These are phyloP conservation scores for Parachaetomium inaequale DNA, from an alignment of 495 filamentous ascomycete genomes.

Conservation along the genomic window DNA sequence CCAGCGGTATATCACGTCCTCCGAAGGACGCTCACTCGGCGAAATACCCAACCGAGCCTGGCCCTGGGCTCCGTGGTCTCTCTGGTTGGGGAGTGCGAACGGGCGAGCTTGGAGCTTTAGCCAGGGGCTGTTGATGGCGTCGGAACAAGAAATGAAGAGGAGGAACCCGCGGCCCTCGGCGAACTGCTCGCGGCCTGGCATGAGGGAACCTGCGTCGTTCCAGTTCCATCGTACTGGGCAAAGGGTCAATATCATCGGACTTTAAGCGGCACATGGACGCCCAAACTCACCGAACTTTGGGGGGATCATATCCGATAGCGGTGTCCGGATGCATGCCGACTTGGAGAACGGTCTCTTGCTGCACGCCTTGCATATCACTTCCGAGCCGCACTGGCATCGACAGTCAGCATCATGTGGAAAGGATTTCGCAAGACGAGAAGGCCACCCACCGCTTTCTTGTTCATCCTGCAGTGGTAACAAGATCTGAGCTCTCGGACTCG, in stretches of 20 bases:
- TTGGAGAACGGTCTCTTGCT: not conserved
- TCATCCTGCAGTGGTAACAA: constrained; percentile 23
- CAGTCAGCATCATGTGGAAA: constrained; percentile 2
- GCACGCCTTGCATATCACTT: constrained; percentile 1
- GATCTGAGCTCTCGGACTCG: constrained; percentile 21
- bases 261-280: not conserved
- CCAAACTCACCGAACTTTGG: not conserved
- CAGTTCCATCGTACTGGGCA: constrained; percentile 22
- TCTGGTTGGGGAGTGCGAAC: constrained; percentile 8
- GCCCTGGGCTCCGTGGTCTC: not conserved
- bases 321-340: constrained; percentile 12
- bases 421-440: not conserved
- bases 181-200: constrained; percentile 7
- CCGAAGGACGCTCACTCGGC: not conserved
- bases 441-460: constrained; percentile 12
- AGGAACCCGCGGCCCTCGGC: not conserved
- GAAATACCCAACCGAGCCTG: not conserved
- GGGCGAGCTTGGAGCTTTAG: constrained; percentile 3
- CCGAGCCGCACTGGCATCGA: constrained; percentile 7
- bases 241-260: not conserved
- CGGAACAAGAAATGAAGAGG: constrained; percentile 17
- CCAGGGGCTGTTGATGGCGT: constrained; percentile 6
- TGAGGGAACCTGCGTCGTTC: not conserved
- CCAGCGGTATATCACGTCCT: constrained; percentile 14
- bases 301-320: not conserved